Base-by-base conservation (phyloP, 805 yeast genomes). In the Hanseniaspora clermontiae region DNA sequence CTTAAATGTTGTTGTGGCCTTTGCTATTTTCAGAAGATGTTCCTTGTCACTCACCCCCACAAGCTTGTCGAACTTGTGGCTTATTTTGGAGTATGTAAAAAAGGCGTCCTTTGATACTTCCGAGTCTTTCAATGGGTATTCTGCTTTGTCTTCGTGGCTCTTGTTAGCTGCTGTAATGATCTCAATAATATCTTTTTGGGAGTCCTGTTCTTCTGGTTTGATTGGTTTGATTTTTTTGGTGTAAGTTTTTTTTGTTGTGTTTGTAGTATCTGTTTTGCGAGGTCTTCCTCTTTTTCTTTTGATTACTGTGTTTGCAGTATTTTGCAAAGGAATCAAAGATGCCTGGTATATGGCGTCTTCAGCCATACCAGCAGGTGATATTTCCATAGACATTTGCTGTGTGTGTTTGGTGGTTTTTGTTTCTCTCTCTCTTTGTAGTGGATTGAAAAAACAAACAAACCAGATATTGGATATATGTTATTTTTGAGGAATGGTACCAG, bases 31-130 rank as follows among this genome's bases (percentile, higher is more conserved):
- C 11, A 76, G 65, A 43, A 78, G 70, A 52, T 72, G 72, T 0
- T 65, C 65, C 39, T 71, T 73, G 60, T 79, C 75, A 11, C 34
- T 12, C 31, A 68, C 63, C 0, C 90, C 90, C 63, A 74, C 81
- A 51, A 76, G 62, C 43, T 74, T 66, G 38, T 63, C 65, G 42
- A 75, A 61, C 49, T 75, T 71, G 38, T 76, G 17, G 15, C 36
- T 17, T n/a, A 36, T 42, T n/a, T 40, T 54, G 10, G 48, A 42
- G 14, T 46, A 38, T 4, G 24, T 14, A 6, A 29, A 36, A 14
- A 34, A 15, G 5, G 48, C 51, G 5, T 47, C 51, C 17, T 54
- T 49, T 1, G 45, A 20, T 39, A 32, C 34, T 29, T 54, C 57
- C 10, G 20, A 34, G 9, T 54, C 43, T 5, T 39, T 19, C 24